Base-by-base conservation (phyloP, 2,329 filamentous ascomycete species). In the Diplodia scrobiculata region DNA sequence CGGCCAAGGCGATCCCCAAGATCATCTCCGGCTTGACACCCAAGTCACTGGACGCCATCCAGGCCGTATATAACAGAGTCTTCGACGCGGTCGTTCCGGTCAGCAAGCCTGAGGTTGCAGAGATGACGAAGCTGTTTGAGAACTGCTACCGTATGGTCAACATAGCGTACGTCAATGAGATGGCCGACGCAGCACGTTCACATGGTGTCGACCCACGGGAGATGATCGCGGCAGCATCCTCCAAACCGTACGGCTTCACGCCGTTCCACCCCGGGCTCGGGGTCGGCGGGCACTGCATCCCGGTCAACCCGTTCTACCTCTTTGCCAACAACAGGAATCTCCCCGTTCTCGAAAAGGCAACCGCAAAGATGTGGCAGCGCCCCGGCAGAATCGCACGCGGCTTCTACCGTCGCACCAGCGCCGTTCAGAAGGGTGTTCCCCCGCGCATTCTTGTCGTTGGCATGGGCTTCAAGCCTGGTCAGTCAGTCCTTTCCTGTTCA, bases 81-180 rank as follows among this genome's bases (percentile, higher is more conserved):
- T 85, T 84, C 68, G 76, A 83, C 59, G 71, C 73, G 0, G 75
- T 85, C 5, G 76, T 85, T 6, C 77, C 80, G 0, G 83, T 85
- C 34, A 82, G 81, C 11, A 74, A 73, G 34, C 83, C 84, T 1
- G 84, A 86, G 69, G 83, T 84, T 1, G 84, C 84, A 1, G 84
- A 86, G 72, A 85, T 86, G 82, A 83, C 80, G 68, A 86, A 86
- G 73, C 74, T 86, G 13, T 86, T 84, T 70, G 84, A 86, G 67
- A 86, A 86, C 71, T 86, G 84, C 70, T 83, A 85, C 71, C 78
- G 84, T 1, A 85, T 84, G 80, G 75, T 86, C 13, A 79, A 79
- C 70, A 84, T 84, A 38, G 83, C 84, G 0, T 86, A 83, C 66
- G 82, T 79, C 66, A 85, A 85, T 69, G 84, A 86, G 68, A 84